Percentiles rank a stretch among this genome's conserved stretches.
phyloP scores from a whole-genome alignment of 2,329 filamentous ascomycete genomes.

The Thielaviopsis musarum region DNA sequence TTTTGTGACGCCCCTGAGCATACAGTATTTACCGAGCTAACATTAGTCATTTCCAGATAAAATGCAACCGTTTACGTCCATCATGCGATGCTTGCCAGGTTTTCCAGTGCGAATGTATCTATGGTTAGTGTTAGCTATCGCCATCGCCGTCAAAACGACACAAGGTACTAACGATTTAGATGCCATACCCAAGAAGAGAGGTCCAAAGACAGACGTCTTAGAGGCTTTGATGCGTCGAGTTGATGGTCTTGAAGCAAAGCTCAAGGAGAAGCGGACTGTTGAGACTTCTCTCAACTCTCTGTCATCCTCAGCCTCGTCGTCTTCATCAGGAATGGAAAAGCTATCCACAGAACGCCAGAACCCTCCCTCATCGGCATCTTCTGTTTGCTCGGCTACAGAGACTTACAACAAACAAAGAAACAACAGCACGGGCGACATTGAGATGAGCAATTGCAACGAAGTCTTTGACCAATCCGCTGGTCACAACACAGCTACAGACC shows the following conservation, averaged over 20 bases:
- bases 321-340: slow-evolving; percentile 11
- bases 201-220: slow-evolving; percentile 77
- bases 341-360: too few species aligned
- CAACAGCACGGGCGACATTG: too few species aligned
- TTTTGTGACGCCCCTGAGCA: slow-evolving; percentile 13
- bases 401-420: too few species aligned
- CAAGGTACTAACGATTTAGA: slow-evolving; percentile 30
- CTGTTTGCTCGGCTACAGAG: too few species aligned
- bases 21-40: background rate
- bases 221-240: slow-evolving; percentile 73
- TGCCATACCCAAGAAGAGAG: slow-evolving; percentile 76
- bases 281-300: background rate
- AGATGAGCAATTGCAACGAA: too few species aligned
- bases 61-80: slow-evolving; percentile 72
- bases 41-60: slow-evolving; percentile 45
- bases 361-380: too few species aligned
- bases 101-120: slow-evolving; percentile 76
- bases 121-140: slow-evolving; percentile 41
- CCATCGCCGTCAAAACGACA: slow-evolving; percentile 9
- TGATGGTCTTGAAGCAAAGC: slow-evolving; percentile 64
- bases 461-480: too few species aligned
- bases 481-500: too few species aligned
- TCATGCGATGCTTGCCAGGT: slow-evolving; percentile 80
- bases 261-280: slow-evolving; percentile 46
- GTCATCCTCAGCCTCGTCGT: slow-evolving; percentile 16